Evolutionary conservation across 2,329 filamentous ascomycete species (phyloP), one percentile per base, ranked within the genome.

Genomic region (Xylariaceae sp.): DNA sequence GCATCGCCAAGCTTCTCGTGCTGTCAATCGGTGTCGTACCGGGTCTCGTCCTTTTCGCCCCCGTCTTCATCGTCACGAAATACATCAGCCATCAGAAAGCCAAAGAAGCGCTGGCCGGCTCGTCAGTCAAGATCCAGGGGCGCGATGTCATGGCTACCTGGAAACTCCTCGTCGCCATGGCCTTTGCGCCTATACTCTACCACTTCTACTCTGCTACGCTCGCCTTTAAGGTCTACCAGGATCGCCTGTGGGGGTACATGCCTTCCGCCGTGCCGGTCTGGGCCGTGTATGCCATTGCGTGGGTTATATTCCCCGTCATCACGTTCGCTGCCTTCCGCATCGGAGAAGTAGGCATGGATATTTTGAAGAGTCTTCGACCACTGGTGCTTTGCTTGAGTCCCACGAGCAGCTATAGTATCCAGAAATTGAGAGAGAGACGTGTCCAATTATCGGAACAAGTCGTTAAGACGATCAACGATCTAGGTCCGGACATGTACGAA

Each of bases 301-400:
- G 89, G 73, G 76, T 89, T 42, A 73, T 95, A 57, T 96, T 96
- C 75, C 87, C 91, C 6, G 80, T 84, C 19, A 87, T 96, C 60
- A 96, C 91, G 0, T 96, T 95, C 68, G 91, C 90, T 5, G 90
- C 94, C 6, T 83, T 99, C 45, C 86, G 94, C 11, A 95, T 97
- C 58, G 94, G 94, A 42, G 94, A 99, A 71, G 86, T 95, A n/a
- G 94, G 92, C 45, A 96, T 99, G 90, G 94, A 99, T 65, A 96
- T 99, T 48, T 75, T 94, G 73, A 99, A 97, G 71, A 97, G 92
- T 0, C 79, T 99, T 14, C 83, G 90, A 10, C 94, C 94, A 6
- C 80, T 99, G 10, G 75, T 95, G 41, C 77, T 96, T 32, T 94
- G 89, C 57, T 78, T 97, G 62, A 87, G 87, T 61, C 94, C 94